Conservation (phyloP, 2,329 filamentous ascomycete species). For the Neonectria coccinea region DNA sequence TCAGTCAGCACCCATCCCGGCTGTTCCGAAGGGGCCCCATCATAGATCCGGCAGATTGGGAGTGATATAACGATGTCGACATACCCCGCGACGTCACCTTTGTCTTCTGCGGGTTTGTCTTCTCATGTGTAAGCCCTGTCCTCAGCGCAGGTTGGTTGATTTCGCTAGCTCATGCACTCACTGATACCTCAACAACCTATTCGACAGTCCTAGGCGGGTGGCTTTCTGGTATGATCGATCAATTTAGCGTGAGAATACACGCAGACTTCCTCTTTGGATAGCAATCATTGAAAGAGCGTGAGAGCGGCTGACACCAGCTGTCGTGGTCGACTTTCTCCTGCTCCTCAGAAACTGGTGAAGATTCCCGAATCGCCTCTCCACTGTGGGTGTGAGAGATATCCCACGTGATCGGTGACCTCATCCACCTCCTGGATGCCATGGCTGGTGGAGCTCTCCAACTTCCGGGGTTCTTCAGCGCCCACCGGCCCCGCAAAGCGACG, state of each 20-base stretch:
- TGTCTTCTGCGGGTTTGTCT: not conserved
- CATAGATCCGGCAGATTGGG: conserved; percentile 26
- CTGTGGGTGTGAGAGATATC: conserved; percentile 15
- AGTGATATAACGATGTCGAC: conserved; percentile 34
- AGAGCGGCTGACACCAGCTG: not conserved
- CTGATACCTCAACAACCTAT: not conserved
- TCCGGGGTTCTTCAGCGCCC: conserved; percentile 29
- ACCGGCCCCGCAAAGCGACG: conserved; percentile 29
- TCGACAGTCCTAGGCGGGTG: not conserved
- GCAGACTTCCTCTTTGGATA: not conserved
- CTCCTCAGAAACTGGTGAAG: not conserved
- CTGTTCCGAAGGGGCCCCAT: conserved; percentile 37
- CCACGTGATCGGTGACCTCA: conserved; percentile 29
- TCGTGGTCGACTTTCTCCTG: conserved; percentile 1
- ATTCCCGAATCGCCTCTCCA: not conserved
- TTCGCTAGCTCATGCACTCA: not conserved
- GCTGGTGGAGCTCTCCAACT: conserved; percentile 26
- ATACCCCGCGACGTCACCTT: not conserved
- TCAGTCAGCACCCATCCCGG: conserved; percentile 39
- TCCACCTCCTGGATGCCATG: conserved; percentile 25
- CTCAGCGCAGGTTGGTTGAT: not conserved
- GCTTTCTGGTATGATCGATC: not conserved
- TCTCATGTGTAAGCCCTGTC: not conserved
- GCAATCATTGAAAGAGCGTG: not conserved
- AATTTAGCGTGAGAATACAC: not conserved